A percentile compares a stretch with the other conserved stretches of the same genome.
Evolutionary conservation across 2,329 filamentous ascomycete species (phyloP).

Genomic region (Lachnellula hyalina): DNA sequence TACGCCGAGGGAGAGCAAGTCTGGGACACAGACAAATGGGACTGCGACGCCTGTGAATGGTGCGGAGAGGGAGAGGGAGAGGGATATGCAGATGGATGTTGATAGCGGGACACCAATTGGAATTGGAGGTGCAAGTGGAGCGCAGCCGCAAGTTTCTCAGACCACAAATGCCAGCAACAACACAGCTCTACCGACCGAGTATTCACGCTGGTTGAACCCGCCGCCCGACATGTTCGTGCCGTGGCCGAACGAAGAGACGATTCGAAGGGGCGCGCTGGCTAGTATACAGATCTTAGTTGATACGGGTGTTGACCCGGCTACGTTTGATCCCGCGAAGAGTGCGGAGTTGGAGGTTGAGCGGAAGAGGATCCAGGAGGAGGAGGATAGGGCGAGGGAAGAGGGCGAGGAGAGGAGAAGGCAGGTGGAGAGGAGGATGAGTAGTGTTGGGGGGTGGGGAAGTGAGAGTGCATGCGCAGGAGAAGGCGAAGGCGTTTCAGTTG

Average conservation of each 20-base stretch:
- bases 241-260: constrained; percentile 69
- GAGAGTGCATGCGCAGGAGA: constrained; percentile 30
- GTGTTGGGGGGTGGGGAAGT: constrained; percentile 13
- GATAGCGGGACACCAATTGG: constrained; percentile 15
- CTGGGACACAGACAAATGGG: constrained; percentile 26
- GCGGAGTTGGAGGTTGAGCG: constrained; percentile 32
- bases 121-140: constrained; percentile 4
- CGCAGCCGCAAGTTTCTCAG: constrained; percentile 17
- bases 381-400: constrained; percentile 31
- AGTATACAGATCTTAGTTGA: constrained; percentile 57
- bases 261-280: constrained; percentile 63
- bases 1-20: constrained; percentile 17
- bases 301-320: constrained; percentile 55
- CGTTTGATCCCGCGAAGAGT: constrained; percentile 49
- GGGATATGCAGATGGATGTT: constrained; percentile 17
- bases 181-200: constrained; percentile 31
- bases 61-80: constrained; percentile 5
- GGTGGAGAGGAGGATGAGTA: constrained; percentile 25
- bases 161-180: constrained; percentile 13
- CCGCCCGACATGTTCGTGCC: constrained; percentile 61
- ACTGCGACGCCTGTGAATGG: constrained; percentile 24
- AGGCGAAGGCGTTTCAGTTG: constrained; percentile 35
- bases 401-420: constrained; percentile 20
- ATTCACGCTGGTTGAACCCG: constrained; percentile 44
- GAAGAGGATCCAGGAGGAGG: constrained; percentile 30